A percentile compares a stretch with the other conserved stretches of the same genome.
phyloP scores from a whole-genome alignment of 164 flowering plant genomes.

The Cinnamomum micranthum region DNA sequence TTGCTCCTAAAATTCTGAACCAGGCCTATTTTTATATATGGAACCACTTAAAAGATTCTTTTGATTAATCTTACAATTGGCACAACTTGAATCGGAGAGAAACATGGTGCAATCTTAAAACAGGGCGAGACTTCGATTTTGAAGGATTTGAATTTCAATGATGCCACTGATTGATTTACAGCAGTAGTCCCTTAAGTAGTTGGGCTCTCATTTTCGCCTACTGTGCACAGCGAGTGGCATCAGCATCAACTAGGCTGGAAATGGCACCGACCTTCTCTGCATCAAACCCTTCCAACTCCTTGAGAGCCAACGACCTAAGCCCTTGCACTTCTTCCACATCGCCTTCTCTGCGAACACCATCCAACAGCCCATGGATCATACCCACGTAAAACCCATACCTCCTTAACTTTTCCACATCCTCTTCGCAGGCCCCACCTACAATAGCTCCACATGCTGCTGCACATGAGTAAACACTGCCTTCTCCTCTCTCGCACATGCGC shows the following conservation, averaged over 20 bases:
- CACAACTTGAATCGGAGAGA: too few species aligned
- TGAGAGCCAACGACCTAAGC: slow-evolving; percentile 26
- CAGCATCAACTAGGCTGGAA: slow-evolving; percentile 11
- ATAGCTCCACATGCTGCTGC: slow-evolving; percentile 72
- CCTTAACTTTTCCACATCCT: slow-evolving; percentile 50
- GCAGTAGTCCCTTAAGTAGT: too few species aligned
- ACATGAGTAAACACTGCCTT: slow-evolving; percentile 48
- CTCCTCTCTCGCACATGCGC: slow-evolving; percentile 34
- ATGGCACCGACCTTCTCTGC: slow-evolving; percentile 13
- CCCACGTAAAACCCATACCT: slow-evolving; percentile 51
- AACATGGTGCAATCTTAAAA: too few species aligned
- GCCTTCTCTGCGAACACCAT: slow-evolving; percentile 8
- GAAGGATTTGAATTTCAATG: too few species aligned
- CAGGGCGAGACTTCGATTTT: too few species aligned
- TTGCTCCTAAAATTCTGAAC: too few species aligned
- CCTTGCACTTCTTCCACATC: slow-evolving; percentile 10
- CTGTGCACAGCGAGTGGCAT: too few species aligned
- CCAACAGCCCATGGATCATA: slow-evolving; percentile 31
- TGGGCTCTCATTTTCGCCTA: too few species aligned
- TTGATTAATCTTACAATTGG: too few species aligned
- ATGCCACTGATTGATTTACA: too few species aligned
- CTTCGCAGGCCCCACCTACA: slow-evolving; percentile 60
- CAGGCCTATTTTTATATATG: too few species aligned
- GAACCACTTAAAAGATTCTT: too few species aligned
- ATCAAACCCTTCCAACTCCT: slow-evolving; percentile 28